Evolutionary conservation across 306 rosid genomes (phyloP), one percentile per base, ranked within the genome.

Genomic region (Dryas octopetala): DNA sequence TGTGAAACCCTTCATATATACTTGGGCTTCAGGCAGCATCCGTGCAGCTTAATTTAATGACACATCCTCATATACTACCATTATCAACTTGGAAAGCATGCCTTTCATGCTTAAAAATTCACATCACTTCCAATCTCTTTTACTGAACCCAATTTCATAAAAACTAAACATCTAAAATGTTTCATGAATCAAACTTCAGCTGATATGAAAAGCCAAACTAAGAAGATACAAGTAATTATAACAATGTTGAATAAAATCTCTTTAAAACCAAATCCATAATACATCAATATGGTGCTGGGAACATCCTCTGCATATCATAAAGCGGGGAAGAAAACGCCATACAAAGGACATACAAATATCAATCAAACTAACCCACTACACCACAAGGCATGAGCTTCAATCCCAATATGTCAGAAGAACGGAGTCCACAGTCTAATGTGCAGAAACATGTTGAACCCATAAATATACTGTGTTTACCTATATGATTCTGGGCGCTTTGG

Each of bases 401-500:
- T 60, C 28, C 43, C 72, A 10, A 9, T 67, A 43, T 32, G 58
- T 50, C 9, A 63, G 70, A 66, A 68, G 49, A 54, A 67, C 14
- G 55, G 49, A 77, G 69, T 67, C 74, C 71, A 52, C 75, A 47
- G 28, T 4, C 61, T 40, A 74, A 85, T 79, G 79, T 76, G 78
- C 74, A 70, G 71, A 80, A 72, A 78, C 59, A 68, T 60, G 2
- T 67, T 14, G 81, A 82, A 17, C 55, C 60, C 46, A 3, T 70
- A 16, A 50, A 55, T 78, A 71, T 66, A 63, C 41, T 5, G 10
- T 63, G 50, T 70, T 86, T 81, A 95, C 86, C 93, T 84, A 54
- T 79, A 92, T 2, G 97, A 95, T 23, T 95, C 97, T 4, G 92
- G 86, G 52, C 96, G 99, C 86, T 95, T 95, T 66, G 97, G 99